Base-by-base conservation (phyloP, 495 filamentous ascomycete species). In the Aspergillus kassunensis region DNA sequence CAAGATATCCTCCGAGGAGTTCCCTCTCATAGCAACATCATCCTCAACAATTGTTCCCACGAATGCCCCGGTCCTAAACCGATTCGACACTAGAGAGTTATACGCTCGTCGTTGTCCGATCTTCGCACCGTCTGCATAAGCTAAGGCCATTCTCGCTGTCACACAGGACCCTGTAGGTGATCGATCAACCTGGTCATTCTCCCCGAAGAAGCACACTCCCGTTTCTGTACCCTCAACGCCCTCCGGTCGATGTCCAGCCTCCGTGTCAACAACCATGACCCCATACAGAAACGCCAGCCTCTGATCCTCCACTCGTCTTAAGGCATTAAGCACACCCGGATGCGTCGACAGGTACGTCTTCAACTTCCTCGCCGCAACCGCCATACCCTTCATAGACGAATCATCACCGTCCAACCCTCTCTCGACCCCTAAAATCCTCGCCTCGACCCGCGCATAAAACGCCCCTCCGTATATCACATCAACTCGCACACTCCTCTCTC, bases 381-480 rank as follows among this genome's bases (percentile, higher is more conserved):
- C 43, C 8, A 57, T 42, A 6, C 44, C 52, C 9, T 57, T 54
- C 10, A 64, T 39, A 11, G 11, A 29, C 11, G 27, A 5, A 11
- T 55, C 43, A 23, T 35, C 11, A 12, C 16, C 29, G 59, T 18
- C 9, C 7, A 45, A 18, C 10, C 16, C 43, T 12, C 2, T 18
- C 43, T 20, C 16, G 21, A 66, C 63, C 6, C 65, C 65, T 0
- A 66, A 43, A 8, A 62, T 56, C 2, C 23, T 13, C 2, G 49
- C 55, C 30, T 54, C 37, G 25, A 66, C 54, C 2, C 65, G 33
- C 0, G 57, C 60, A 35, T 66, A 70, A 40, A 55, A 64, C 8
- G 64, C 51, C 0, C 64, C 66, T 2, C 64, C 66, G 20, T 64
- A 66, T 43, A 54, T 58, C 12, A 65, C 19, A 41, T 62, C 59